phyloP scores from a whole-genome alignment of 2,329 filamentous ascomycete species.

The Stemphylium vesicarium region DNA sequence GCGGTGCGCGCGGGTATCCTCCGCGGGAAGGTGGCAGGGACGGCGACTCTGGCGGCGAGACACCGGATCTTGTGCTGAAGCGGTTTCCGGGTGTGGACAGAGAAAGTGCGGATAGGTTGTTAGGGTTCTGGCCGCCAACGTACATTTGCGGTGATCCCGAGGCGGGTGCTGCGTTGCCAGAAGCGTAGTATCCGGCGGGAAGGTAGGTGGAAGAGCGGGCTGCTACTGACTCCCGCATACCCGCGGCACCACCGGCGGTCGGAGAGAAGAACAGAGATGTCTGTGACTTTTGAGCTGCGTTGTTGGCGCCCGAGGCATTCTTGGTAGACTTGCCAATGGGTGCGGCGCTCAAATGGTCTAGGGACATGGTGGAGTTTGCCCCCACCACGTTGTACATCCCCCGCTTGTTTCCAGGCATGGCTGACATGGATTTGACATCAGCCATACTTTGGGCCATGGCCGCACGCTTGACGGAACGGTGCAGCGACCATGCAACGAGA shows the following conservation, averaged over 20 bases:
- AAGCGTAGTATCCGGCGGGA: constrained; percentile 89
- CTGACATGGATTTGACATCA: constrained; percentile 70
- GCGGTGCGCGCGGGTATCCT: constrained; percentile 41
- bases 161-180: constrained; percentile 62
- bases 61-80: constrained; percentile 40
- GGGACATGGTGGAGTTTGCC: constrained; percentile 61
- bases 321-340: constrained; percentile 42
- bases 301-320: constrained; percentile 36
- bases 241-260: constrained; percentile 69
- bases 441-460: constrained; percentile 74
- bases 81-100: constrained; percentile 41
- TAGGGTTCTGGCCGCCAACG: constrained; percentile 48
- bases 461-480: constrained; percentile 86
- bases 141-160: constrained; percentile 51
- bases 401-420: constrained; percentile 46
- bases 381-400: constrained; percentile 53
- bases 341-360: constrained; percentile 57
- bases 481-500: constrained; percentile 86
- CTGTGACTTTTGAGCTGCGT: constrained; percentile 36
- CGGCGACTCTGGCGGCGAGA: constrained; percentile 45
- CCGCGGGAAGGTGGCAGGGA: constrained; percentile 46
- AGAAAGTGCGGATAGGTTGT: constrained; percentile 40
- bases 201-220: constrained; percentile 80
- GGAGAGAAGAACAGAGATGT: constrained; percentile 90
- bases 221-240: constrained; percentile 54